Evolutionary conservation across 2,329 filamentous ascomycete genomes (phyloP), one percentile per base, ranked within the genome.

Genomic region (Pseudohalonectria lignicola): DNA sequence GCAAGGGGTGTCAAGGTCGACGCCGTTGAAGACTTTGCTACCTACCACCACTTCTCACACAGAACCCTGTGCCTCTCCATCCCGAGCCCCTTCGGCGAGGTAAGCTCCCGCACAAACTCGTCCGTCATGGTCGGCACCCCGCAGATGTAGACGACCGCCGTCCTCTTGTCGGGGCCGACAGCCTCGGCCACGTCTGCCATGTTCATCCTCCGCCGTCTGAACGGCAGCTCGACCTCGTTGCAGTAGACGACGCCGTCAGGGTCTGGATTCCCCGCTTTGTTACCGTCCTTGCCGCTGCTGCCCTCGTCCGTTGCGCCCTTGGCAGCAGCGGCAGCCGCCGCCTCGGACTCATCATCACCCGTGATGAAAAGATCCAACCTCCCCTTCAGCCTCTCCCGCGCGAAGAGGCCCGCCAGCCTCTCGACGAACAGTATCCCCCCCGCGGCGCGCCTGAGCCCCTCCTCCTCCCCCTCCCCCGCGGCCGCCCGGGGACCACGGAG

Each of bases 91-190:
- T 40, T 43, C 2, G 23, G 15, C 2, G 56, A 52, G 3, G 55
- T 62, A 8, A 74, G 48, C 16, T 67, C 56, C 16, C 60, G 56
- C 1, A 80, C 74, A 46, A 82, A 67, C 36, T 71, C 65, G 52
- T 86, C 82, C 2, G 79, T 84, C 80, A 85, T 85, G 3, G 49
- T 47, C 10, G 76, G 77, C 12, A 79, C 70, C 1, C 81, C 81
- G 49, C 82, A 86, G 1, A 86, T 58, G 53, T 84, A 86, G 11
- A 76, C 73, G 4, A 79, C 62, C 1, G 67, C 66, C 2, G 58
- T 54, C 1, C 52, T 45, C 36, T 56, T 60, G 18, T 60, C 54
- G 4, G 49, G 46, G 2, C 57, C 56, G 1, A 72, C 41, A 0
- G 61, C 64, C 1, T 51, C 50, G 6, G 51, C 47, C 4, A 76